Base-by-base conservation (phyloP, 169 alveolate species). In the Blepharisma undulans region DNA sequence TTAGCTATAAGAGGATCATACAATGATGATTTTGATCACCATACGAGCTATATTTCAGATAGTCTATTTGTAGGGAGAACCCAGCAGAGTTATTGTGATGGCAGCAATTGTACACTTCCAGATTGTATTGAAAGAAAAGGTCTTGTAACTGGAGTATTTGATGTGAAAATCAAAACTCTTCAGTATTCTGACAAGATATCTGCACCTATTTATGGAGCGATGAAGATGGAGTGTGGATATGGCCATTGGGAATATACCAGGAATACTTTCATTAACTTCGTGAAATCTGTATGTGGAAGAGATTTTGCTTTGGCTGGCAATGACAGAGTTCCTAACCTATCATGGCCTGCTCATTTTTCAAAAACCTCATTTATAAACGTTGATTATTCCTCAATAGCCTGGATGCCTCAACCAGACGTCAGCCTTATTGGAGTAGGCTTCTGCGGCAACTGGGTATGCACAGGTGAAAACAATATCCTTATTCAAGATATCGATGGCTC, bases 371-470 rank as follows among this genome's bases (percentile, higher is more conserved):
- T 92, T 12, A 27, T 27, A 18, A 93, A 89, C 72, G 93, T 90
- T 14, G 81, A 92, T 27, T 27, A 77, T 25, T 91, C 88, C 66
- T 78, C 92, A 1, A n/a, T 85, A 25, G 95, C 93, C 29, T 87
- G 89, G 66, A 21, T 94, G 5, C 16, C 19, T 36, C 72, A 89
- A 18, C 95, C 96, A 19, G 72, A 72, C 22, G 36, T 48, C 25
- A 71, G 34, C n/a, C 93, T 96, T 96, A 92, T 93, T 22, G 82
- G 36, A 27, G 79, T 87, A 29, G 91, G 79, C 14, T 94, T 91
- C 30, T 94, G 97, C 72, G 95, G 95, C 60, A 27, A 85, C 33
- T 94, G 74, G 89, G 92, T 93, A 2, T 94, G 97, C 72, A 94
- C 96, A 19, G 97, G 92, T 6, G 96, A 95, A 2, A 30, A 80